A percentile compares a stretch with the other conserved stretches of the same genome.
These are phyloP conservation scores for Fusarium nurragi DNA, from an alignment of 2,329 filamentous ascomycete genomes.

Conservation along the genomic window DNA sequence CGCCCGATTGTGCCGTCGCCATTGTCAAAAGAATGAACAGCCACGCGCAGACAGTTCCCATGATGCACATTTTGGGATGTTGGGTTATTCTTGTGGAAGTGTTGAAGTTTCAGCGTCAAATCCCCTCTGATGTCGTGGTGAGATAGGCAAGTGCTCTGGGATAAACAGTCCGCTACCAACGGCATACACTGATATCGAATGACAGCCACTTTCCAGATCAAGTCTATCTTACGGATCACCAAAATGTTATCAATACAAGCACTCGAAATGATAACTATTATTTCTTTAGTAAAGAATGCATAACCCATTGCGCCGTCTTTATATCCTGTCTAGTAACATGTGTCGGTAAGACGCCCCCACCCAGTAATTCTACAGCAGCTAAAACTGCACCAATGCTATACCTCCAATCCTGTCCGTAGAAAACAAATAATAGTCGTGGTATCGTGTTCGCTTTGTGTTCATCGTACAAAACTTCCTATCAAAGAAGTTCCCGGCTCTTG, in stretches of 20 bases:
- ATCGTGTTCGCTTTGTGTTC: constrained; percentile 21
- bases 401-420: neutral
- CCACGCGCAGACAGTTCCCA: neutral
- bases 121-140: neutral
- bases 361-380: constrained; percentile 7
- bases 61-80: neutral
- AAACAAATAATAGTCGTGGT: neutral
- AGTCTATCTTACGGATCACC: no score
- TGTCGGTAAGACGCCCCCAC: neutral
- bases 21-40: neutral
- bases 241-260: neutral
- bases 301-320: constrained; percentile 12
- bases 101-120: neutral
- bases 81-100: neutral
- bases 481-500: constrained; percentile 18
- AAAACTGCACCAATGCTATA: constrained; percentile 8
- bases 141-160: neutral
- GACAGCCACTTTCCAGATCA: neutral
- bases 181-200: neutral
- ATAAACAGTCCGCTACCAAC: neutral
- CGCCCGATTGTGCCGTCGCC: neutral
- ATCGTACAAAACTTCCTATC: neutral
- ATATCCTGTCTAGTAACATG: constrained; percentile 27
- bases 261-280: neutral
- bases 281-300: neutral